phyloP scores from a whole-genome alignment of 192 early-diverging fungal species.

The Podila verticillata region DNA sequence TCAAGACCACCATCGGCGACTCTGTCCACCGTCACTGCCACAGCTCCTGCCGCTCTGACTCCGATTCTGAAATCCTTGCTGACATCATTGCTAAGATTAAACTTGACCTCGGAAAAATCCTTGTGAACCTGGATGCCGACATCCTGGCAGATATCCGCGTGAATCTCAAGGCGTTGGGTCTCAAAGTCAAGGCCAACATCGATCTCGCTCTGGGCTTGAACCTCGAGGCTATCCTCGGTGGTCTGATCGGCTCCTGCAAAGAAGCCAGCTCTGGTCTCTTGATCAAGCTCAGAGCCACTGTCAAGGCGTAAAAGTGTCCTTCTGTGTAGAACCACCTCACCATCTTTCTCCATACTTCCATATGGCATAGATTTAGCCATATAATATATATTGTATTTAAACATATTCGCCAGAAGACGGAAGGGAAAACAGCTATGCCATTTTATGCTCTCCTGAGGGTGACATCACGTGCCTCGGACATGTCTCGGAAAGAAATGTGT shows the following conservation, averaged over 20 bases:
- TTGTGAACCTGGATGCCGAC: slow-evolving; percentile 8
- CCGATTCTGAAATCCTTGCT: slow-evolving; percentile 8
- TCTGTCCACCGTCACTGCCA: slow-evolving; percentile 9
- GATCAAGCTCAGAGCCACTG: neutral
- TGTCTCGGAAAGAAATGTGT: neutral
- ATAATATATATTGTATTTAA: too few species aligned
- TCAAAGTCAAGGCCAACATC: slow-evolving; percentile 12
- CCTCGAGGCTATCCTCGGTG: slow-evolving; percentile 10
- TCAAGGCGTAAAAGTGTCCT: too few species aligned
- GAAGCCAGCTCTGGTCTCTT: neutral
- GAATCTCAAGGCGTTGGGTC: slow-evolving; percentile 1
- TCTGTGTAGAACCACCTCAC: neutral
- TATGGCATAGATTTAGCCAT: neutral
- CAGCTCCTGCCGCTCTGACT: slow-evolving; percentile 2
- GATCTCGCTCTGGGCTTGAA: slow-evolving; percentile 8
- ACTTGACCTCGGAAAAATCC: slow-evolving; percentile 15
- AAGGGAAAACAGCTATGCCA: too few species aligned
- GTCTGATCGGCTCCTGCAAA: slow-evolving; percentile 3
- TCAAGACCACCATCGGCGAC: slow-evolving; percentile 10
- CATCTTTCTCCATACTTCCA: too few species aligned
- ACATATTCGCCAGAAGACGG: too few species aligned
- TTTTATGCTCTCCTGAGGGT: neutral
- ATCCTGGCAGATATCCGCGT: slow-evolving; percentile 16
- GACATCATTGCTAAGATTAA: slow-evolving; percentile 8
- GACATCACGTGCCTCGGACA: neutral